Evolutionary conservation across 192 early-diverging fungal species (phyloP), one percentile per base, ranked within the genome.

Genomic region (Helicostylum pulchrum): DNA sequence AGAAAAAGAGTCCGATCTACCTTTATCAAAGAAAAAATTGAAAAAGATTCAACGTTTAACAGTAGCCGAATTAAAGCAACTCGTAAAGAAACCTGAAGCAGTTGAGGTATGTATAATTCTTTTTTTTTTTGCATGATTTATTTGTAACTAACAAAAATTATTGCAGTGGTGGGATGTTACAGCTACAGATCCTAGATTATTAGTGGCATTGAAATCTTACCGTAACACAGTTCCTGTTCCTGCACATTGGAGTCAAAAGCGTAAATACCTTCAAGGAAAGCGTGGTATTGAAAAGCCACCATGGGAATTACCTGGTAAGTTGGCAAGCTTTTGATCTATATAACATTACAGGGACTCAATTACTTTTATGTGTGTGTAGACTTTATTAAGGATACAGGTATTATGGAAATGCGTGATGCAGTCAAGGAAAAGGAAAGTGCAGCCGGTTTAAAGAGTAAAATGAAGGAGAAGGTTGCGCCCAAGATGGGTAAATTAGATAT

Each of bases 401-500:
- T 99, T 65, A 93, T 94, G 92, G 92, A 98, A 73, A 89, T 99
- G 80, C 85, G 97, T 34, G 87, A 91, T 30, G 85, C 92, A 0
- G 89, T 89, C 34, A 88, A 87, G 67, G 93, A 93, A 50, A 96
- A 94, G 68, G 92, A 92, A 62, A 95, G 94, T 43, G 88, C 85
- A 0, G 72, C 81, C 42, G 87, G 83, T 42, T 76, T 93, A 9
- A 95, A 95, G 73, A 77, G 83, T 14, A 95, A 92, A 70, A 93
- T 88, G 9, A 83, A 94, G 32, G 94, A 96, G 64, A 75, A 91
- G 17, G 80, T 89, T 10, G 90, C 92, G 58, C 94, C 97, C 17
- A 97, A 95, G 74, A 95, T 99, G 93, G 94, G 94, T 61, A 93
- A 92, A 72, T 76, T 98, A 31, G 94, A 94, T 49, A 88, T 99